phyloP scores from a whole-genome alignment of 768 basidiomycete genomes.

The Kwoniella newhampshirensis region DNA sequence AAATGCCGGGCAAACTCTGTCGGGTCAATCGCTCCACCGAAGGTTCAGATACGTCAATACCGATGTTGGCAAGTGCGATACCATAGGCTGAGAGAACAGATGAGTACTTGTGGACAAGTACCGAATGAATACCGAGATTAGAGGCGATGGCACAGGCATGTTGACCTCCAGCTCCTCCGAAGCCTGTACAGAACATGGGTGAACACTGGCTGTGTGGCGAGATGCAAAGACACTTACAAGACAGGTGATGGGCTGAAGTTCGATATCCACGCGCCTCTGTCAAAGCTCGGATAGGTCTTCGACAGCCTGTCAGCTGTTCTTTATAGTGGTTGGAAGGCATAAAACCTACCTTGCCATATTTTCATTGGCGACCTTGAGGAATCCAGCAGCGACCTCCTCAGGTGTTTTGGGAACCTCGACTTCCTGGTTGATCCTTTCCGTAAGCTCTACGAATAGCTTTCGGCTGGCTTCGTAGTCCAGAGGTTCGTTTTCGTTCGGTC shows the following conservation, averaged over 20 bases:
- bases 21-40: slow-evolving; percentile 13
- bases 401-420: slow-evolving; percentile 60
- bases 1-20: slow-evolving; percentile 12
- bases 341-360: slow-evolving; percentile 69
- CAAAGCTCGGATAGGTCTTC: slow-evolving; percentile 80
- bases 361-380: slow-evolving; percentile 94
- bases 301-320: slow-evolving; percentile 37
- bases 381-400: slow-evolving; percentile 89
- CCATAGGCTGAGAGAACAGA: slow-evolving; percentile 43
- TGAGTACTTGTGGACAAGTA: slow-evolving; percentile 36
- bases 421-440: slow-evolving; percentile 68
- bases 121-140: slow-evolving; percentile 21
- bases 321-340: too few species aligned
- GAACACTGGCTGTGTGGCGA: too few species aligned
- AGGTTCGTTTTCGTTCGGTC: slow-evolving; percentile 78
- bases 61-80: slow-evolving; percentile 54
- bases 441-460: slow-evolving; percentile 66
- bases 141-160: slow-evolving; percentile 41
- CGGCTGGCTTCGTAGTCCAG: slow-evolving; percentile 72
- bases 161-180: slow-evolving; percentile 54
- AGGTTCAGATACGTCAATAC: slow-evolving; percentile 27
- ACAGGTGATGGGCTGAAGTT: slow-evolving; percentile 64
- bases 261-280: slow-evolving; percentile 88
- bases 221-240: too few species aligned
- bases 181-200: slow-evolving; percentile 25